A percentile compares a stretch with the other conserved stretches of the same genome.
These are phyloP conservation scores for Apophysomyces variabilis DNA, from an alignment of 371 early-diverging fungal species.

Conservation along the genomic window DNA sequence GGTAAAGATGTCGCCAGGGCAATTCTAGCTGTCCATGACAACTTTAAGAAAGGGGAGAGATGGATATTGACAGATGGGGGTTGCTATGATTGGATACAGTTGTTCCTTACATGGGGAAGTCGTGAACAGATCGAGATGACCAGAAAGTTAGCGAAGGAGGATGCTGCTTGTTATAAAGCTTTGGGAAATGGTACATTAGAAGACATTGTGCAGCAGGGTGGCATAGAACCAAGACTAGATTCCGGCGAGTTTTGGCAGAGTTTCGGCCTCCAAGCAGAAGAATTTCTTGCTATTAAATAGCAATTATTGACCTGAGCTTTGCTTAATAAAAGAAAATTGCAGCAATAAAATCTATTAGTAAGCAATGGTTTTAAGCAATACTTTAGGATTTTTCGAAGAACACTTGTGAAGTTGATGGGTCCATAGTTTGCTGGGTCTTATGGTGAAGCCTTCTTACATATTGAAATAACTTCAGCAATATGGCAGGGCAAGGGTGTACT, in stretches of 20 bases:
- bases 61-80: conserved; percentile 50
- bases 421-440: conserved; percentile 24
- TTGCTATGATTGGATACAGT: conserved; percentile 47
- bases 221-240: conserved; percentile 39
- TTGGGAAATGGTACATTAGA: conserved; percentile 36
- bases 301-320: conserved; percentile 14
- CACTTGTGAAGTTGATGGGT: conserved; percentile 24
- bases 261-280: conserved; percentile 34
- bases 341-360: not conserved
- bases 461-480: conserved; percentile 19
- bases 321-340: not conserved
- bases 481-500: conserved; percentile 13
- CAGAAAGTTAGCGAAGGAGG: conserved; percentile 31
- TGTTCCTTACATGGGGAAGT: conserved; percentile 46
- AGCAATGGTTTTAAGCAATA: not conserved
- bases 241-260: conserved; percentile 54
- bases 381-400: conserved; percentile 22
- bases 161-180: conserved; percentile 24
- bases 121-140: conserved; percentile 35
- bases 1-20: conserved; percentile 51
- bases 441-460: conserved; percentile 24
- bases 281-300: conserved; percentile 30
- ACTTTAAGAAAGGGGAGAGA: conserved; percentile 35
- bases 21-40: conserved; percentile 39
- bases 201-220: conserved; percentile 31